Evolutionary conservation across 441 rosid genomes (phyloP).

Genomic region (Kokia cookei): DNA sequence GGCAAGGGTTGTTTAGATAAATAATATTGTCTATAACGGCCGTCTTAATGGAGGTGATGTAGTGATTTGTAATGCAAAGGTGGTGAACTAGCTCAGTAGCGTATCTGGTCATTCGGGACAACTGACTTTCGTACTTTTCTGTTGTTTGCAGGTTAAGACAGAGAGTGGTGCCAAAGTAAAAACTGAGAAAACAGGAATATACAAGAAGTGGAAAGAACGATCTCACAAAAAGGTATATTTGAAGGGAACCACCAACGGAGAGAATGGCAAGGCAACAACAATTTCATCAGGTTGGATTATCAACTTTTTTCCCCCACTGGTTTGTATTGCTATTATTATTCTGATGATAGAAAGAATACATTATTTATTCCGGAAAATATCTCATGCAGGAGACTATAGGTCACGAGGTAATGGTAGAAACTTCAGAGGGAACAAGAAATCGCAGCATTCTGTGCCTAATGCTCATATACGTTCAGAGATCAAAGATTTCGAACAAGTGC

Average conservation of each 20-base stretch:
- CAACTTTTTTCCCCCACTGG: neutral
- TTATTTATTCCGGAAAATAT: neutral
- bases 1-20: neutral
- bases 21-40: neutral
- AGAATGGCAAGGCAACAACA: slow-evolving; percentile 31
- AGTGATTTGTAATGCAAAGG: neutral
- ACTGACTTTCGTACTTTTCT: slow-evolving; percentile 6
- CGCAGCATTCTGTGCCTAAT: slow-evolving; percentile 48
- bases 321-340: neutral
- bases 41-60: neutral
- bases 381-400: slow-evolving; percentile 31
- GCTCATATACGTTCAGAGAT: slow-evolving; percentile 79
- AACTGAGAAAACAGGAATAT: slow-evolving; percentile 69
- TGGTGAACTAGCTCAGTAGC: neutral
- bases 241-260: slow-evolving; percentile 41
- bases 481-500: slow-evolving; percentile 80
- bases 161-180: slow-evolving; percentile 78
- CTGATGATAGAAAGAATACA: neutral
- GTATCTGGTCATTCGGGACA: neutral
- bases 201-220: slow-evolving; percentile 80
- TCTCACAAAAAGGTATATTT: slow-evolving; percentile 59
- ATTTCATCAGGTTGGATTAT: slow-evolving; percentile 43
- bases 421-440: slow-evolving; percentile 42
- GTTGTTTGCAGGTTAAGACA: slow-evolving; percentile 58
- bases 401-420: slow-evolving; percentile 32